Base-by-base conservation (phyloP, 129 eudicot species). In the Helianthus tuberosus region DNA sequence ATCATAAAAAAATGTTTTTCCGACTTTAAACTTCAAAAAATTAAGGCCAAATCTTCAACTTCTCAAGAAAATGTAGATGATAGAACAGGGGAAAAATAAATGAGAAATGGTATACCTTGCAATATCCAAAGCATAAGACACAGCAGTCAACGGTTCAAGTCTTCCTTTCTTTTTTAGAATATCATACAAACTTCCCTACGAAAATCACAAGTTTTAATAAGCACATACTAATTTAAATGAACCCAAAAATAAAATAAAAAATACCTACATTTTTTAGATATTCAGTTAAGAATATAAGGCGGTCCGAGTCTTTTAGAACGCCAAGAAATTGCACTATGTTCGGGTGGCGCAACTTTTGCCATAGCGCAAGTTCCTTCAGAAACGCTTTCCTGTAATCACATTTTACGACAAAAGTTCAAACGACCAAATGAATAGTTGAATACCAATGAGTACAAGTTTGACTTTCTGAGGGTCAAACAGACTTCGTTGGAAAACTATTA, bases 291-390 rank as follows among this genome's bases (percentile, higher is more conserved):
- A 88, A 88, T 38, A 85, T 82, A 49, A 85, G 68, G 48, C 89
- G 88, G 23, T 88, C 89, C 4, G 93, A 79, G 64, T 80, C 83
- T 75, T 83, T 88, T 15, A 88, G 44, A 66, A 88, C 94, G 39
- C 94, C 90, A 41, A 88, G 94, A 71, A 88, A 88, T 81, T 88
- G 94, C 62, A 85, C 90, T 82, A 85, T 88, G 68, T 88, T 88
- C 6, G 94, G 90, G 77, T 83, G 94, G 9, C 88, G 90, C 77
- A 88, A 73, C 75, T 79, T 85, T 58, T 83, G 86, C 94, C 90
- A 88, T 80, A 88, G 78, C 9, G 74, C 88, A 15, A 88, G 84
- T 81, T 88, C 94, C 76, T 85, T 88, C 50, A 85, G 50, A 76
- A 88, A 88, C 14, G 85, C 84, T 70, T 85, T 82, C 90, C 88